These are phyloP conservation scores for Monosporascus sp. DNA, from an alignment of 2,329 filamentous ascomycete species.

Conservation along the genomic window DNA sequence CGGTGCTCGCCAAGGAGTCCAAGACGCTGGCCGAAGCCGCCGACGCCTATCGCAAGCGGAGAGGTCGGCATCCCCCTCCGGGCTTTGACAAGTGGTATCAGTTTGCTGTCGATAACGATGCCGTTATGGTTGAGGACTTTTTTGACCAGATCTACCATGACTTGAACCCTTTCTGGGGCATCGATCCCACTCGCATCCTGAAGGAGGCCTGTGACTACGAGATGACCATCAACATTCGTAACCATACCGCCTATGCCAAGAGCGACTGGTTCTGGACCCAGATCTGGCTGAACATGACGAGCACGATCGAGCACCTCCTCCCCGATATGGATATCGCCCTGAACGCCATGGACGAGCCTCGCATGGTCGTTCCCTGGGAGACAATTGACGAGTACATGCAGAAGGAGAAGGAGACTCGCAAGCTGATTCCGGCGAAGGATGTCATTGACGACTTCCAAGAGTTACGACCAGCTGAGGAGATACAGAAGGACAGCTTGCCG, in stretches of 20 bases:
- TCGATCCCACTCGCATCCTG: slow-evolving; percentile 42
- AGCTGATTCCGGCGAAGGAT: slow-evolving; percentile 37
- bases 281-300: slow-evolving; percentile 50
- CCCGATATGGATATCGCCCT: slow-evolving; percentile 65
- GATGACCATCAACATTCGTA: slow-evolving; percentile 56
- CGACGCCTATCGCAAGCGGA: slow-evolving; percentile 36
- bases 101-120: slow-evolving; percentile 36
- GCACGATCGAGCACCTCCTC: slow-evolving; percentile 47
- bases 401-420: slow-evolving; percentile 43
- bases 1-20: slow-evolving; percentile 34
- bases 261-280: slow-evolving; percentile 55
- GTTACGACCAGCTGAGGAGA: slow-evolving; percentile 33
- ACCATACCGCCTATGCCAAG: slow-evolving; percentile 43
- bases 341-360: slow-evolving; percentile 63
- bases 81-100: slow-evolving; percentile 43
- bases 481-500: slow-evolving; percentile 27
- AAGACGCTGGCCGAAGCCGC: slow-evolving; percentile 39
- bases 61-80: slow-evolving; percentile 44
- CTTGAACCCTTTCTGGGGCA: slow-evolving; percentile 48
- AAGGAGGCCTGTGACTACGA: slow-evolving; percentile 50
- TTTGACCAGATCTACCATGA: slow-evolving; percentile 52
- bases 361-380: slow-evolving; percentile 59
- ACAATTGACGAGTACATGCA: slow-evolving; percentile 50
- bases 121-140: slow-evolving; percentile 40
- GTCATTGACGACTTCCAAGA: slow-evolving; percentile 39